Conservation (phyloP, 768 basidiomycete species). For the Pholiota molesta region DNA sequence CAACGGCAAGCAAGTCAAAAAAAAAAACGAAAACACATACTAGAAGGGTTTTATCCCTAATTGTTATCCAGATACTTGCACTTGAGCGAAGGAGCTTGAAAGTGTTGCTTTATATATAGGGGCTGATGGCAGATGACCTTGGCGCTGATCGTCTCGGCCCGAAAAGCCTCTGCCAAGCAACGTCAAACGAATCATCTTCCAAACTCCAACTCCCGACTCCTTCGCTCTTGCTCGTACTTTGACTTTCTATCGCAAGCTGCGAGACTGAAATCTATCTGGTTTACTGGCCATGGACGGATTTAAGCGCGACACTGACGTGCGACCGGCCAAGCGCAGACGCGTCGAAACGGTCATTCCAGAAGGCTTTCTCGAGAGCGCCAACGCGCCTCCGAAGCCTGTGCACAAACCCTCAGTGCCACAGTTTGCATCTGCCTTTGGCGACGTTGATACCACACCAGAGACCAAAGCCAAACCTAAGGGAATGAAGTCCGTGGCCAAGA, state of each 20-base stretch:
- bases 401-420: constrained; percentile 13
- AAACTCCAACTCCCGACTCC: no score
- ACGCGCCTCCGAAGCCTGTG: constrained; percentile 5
- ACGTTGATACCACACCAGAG: not conserved
- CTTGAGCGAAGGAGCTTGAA: no score
- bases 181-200: no score
- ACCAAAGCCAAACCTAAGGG: not conserved
- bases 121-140: no score
- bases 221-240: no score
- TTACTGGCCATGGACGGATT: not conserved
- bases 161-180: no score
- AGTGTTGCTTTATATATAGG: no score
- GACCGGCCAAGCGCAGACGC: constrained; percentile 18
- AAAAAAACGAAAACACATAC: no score
- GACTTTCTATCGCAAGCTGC: not conserved
- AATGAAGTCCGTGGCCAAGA: not conserved
- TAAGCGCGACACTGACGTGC: not conserved
- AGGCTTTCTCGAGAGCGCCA: constrained; percentile 15
- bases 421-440: constrained; percentile 16
- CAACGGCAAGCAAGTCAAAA: no score
- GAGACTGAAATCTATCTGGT: not conserved
- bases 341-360: constrained; percentile 16
- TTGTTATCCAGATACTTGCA: no score
- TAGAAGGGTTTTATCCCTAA: no score
- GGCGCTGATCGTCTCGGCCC: no score